These are phyloP conservation scores for Thelonectria rubi DNA, from an alignment of 2,329 filamentous ascomycete species.

Conservation along the genomic window DNA sequence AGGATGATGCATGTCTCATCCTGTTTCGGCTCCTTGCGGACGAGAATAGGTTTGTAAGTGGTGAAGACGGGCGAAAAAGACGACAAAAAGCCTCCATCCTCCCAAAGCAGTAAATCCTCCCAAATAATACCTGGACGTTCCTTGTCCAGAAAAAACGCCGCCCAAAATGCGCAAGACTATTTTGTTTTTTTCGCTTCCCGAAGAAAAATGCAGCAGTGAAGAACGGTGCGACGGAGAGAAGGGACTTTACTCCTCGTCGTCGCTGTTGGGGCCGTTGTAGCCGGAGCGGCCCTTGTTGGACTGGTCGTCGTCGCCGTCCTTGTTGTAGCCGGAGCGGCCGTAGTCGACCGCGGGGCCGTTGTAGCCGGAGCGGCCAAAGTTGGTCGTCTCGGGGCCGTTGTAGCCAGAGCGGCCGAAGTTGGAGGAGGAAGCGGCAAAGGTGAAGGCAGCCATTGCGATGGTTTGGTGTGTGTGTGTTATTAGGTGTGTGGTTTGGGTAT, in stretches of 20 bases:
- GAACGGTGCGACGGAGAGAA: too few species aligned
- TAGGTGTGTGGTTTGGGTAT: conserved; percentile 7
- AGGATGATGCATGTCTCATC: not conserved
- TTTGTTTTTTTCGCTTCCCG: conserved; percentile 1
- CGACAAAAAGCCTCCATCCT: conserved; percentile 19
- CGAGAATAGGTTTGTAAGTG: conserved; percentile 4
- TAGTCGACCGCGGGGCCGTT: conserved; percentile 51
- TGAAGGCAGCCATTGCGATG: conserved; percentile 45
- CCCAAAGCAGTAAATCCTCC: not conserved
- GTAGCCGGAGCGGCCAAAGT: conserved; percentile 55
- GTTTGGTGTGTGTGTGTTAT: too few species aligned
- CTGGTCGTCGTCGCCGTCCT: conserved; percentile 43
- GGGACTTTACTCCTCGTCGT: conserved; percentile 35
- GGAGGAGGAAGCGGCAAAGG: conserved; percentile 37
- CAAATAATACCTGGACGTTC: not conserved
- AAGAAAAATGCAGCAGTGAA: conserved; percentile 15
- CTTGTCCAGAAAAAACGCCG: conserved; percentile 27
- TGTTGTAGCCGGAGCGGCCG: conserved; percentile 37
- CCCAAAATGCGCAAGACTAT: conserved; percentile 27
- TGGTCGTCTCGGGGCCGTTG: conserved; percentile 40
- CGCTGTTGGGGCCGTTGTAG: conserved; percentile 53
- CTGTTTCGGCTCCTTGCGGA: conserved; percentile 26
- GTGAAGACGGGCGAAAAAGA: not conserved
- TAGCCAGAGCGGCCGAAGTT: conserved; percentile 38
- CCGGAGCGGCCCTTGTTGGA: conserved; percentile 54